Base-by-base conservation (phyloP, 1,284 basidiomycete species). In the Pholiota adiposa region DNA sequence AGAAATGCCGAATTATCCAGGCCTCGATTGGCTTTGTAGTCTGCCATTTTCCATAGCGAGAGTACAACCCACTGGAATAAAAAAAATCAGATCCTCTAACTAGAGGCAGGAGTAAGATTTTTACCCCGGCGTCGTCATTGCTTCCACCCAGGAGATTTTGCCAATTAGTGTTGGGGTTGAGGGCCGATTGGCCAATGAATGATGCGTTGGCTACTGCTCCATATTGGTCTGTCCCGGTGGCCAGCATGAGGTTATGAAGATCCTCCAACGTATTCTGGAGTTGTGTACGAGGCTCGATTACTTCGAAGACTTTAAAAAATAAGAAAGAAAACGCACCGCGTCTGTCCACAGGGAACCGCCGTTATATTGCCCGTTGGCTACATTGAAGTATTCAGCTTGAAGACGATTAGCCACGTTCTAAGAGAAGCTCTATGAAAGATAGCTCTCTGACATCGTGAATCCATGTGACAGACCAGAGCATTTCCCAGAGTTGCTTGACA, bases 211-310 rank as follows among this genome's bases (percentile, higher is more conserved):
- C 79, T 8, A 82, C 69, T 19, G 69, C 67, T n/a, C 64, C 58
- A 53, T 75, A 83, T 11, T 75, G 69, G 58, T 79, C 67, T 11
- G 67, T 71, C 21, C 72, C 75, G 9, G 75, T 75, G 12, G 73
- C 76, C 8, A 81, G 73, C 79, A 84, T 85, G 56, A 84, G 69
- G 68, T 83, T 84, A 63, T 84, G 80, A 5, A 85, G 65, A 63
- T 85, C 83, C 65, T 85, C 84, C 23, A 83, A 63, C 4, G 83
- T 76, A 63, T 85, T 85, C 83, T 85, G 58, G 9, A 16, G 18
- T n/a, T 50, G 33, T n/a, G 14, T 29, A n/a, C 3, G 33, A 25
- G 21, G 44, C n/a, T 36, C 34, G 6, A 25, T 52, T 9, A 52
- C 14, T 12, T n/a, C 29, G 11, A 21, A 14, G 8, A 4, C 3